Percentiles rank a stretch among this genome's conserved stretches.
These are phyloP conservation scores for Colletotrichum acutatum DNA, from an alignment of 2,329 filamentous ascomycete species.

Conservation along the genomic window DNA sequence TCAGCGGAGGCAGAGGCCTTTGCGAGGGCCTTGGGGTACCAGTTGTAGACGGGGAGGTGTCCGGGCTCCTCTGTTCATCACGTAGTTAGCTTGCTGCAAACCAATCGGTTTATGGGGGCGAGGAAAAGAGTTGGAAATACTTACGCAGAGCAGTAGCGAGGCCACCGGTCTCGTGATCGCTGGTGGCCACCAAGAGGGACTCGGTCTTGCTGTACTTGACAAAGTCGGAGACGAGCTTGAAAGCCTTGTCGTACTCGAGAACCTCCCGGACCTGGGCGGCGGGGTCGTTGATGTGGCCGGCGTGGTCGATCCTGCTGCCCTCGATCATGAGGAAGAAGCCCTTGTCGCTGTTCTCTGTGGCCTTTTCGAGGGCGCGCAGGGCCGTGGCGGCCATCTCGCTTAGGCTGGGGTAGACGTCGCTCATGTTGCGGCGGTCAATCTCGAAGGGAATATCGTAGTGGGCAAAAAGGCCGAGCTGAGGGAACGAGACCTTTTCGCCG, in stretches of 20 bases:
- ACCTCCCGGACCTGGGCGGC: conserved; percentile 91
- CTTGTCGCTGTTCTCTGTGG: conserved; percentile 84
- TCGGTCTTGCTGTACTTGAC: conserved; percentile 78
- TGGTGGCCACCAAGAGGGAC: conserved; percentile 87
- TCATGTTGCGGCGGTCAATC: conserved; percentile 84
- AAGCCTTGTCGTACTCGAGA: conserved; percentile 91
- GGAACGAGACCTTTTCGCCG: conserved; percentile 77
- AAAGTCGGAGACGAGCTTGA: conserved; percentile 86
- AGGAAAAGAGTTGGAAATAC: conserved; percentile 40
- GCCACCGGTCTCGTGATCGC: conserved; percentile 96
- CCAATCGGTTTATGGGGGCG: conserved; percentile 37
- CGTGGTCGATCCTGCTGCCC: conserved; percentile 95
- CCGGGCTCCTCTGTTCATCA: conserved; percentile 58
- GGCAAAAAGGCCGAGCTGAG: conserved; percentile 88
- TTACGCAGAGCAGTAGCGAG: conserved; percentile 82
- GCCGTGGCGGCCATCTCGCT: conserved; percentile 92
- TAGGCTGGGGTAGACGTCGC: conserved; percentile 85
- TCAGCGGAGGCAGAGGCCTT: conserved; percentile 82
- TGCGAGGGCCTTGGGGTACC: conserved; percentile 85
- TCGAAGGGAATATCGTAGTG: conserved; percentile 88
- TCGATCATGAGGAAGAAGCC: conserved; percentile 99
- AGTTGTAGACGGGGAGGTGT: conserved; percentile 70
- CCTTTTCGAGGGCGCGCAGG: conserved; percentile 80
- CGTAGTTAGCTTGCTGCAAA: conserved; percentile 52
- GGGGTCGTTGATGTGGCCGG: conserved; percentile 86